Evolutionary conservation across 345 rosid species (phyloP).

Genomic region (Eucalyptus microcorys): DNA sequence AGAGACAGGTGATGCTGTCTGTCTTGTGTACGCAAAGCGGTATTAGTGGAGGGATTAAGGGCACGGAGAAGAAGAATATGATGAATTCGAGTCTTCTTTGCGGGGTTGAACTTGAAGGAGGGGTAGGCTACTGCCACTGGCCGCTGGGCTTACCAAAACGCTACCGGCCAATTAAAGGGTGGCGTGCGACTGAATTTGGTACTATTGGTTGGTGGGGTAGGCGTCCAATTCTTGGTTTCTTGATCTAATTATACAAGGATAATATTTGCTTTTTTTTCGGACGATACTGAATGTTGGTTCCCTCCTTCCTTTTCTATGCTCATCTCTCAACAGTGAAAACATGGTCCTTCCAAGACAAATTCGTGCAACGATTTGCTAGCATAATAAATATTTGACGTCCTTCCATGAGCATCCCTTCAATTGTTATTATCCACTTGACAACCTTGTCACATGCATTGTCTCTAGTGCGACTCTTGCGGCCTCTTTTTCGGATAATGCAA

Average conservation of each 20-base stretch:
- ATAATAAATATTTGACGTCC: neutral
- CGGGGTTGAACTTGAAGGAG: neutral
- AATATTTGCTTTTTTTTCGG: neutral
- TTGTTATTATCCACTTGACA: neutral
- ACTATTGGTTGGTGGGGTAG: conserved; percentile 21
- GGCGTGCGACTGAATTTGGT: neutral
- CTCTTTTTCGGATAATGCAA: neutral
- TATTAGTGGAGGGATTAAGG: neutral
- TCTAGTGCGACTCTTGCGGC: neutral
- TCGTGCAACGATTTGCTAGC: neutral
- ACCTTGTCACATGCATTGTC: neutral
- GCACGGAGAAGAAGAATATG: neutral
- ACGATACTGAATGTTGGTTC: neutral
- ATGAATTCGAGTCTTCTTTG: neutral
- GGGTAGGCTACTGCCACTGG: conserved; percentile 35
- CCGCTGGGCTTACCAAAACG: conserved; percentile 16
- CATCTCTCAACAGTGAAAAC: neutral
- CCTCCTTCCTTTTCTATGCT: neutral
- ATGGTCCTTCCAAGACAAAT: neutral
- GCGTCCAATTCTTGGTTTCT: conserved; percentile 24
- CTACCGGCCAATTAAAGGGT: conserved; percentile 26
- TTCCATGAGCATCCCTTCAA: neutral
- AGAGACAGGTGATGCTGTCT: neutral
- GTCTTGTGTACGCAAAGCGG: neutral
- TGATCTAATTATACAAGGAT: neutral